Conservation (phyloP, 2,329 filamentous ascomycete species). For the Aspergillus amoenus region DNA sequence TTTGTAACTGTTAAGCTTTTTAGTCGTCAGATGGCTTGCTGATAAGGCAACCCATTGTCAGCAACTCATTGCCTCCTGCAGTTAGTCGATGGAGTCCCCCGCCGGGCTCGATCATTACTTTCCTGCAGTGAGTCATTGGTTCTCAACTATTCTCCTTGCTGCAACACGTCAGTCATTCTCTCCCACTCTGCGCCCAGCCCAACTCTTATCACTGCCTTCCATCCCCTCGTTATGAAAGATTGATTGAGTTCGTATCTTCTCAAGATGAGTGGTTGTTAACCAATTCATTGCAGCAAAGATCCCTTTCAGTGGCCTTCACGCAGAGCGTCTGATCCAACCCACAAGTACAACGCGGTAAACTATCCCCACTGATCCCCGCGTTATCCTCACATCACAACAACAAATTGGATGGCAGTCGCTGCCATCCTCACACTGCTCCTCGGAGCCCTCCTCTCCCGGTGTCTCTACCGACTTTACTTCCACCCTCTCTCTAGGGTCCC, state of each 20-base stretch:
- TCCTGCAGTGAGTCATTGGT: background rate
- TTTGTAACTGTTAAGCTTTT: too few species aligned
- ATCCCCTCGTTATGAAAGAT: background rate
- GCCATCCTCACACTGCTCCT: background rate
- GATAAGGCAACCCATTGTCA: background rate
- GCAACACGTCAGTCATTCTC: background rate
- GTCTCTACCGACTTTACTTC: constrained; percentile 35
- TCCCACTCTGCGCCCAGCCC: background rate
- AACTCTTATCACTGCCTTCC: background rate
- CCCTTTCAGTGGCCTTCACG: background rate
- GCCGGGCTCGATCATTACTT: background rate
- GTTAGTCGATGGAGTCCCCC: background rate
- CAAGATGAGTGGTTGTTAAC: background rate
- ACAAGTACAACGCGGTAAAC: too few species aligned
- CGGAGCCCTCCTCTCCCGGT: background rate
- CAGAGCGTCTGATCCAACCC: too few species aligned
- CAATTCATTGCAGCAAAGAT: background rate
- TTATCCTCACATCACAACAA: background rate
- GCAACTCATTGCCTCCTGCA: background rate
- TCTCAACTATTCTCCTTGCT: background rate
- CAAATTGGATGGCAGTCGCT: background rate
- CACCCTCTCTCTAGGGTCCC: constrained; percentile 43
- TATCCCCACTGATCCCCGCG: background rate
- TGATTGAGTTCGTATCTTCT: background rate
- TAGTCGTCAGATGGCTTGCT: background rate